phyloP scores from a whole-genome alignment of 345 rosid genomes.

The Eucalyptus albens region DNA sequence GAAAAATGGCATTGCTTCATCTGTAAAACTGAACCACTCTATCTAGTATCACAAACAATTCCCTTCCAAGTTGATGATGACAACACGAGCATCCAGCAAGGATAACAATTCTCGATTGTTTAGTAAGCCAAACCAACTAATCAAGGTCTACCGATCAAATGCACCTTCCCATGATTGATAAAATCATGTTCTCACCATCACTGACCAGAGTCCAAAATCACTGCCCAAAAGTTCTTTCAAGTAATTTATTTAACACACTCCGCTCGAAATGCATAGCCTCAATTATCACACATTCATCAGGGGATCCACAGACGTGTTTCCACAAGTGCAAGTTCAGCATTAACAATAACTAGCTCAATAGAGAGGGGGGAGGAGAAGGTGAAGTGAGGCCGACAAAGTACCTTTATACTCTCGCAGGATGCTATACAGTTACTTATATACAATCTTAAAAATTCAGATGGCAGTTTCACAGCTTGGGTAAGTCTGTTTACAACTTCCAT shows the following conservation, averaged over 20 bases:
- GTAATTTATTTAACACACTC: background rate
- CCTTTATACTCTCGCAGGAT: constrained; percentile 90
- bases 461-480: constrained; percentile 87
- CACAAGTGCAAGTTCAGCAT: background rate
- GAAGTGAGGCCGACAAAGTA: background rate
- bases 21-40: background rate
- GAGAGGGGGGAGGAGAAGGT: background rate
- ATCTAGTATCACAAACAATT: background rate
- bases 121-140: background rate
- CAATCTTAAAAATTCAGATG: constrained; percentile 78
- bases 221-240: background rate
- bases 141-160: background rate
- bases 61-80: background rate
- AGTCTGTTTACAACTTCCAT: constrained; percentile 99
- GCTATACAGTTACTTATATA: constrained; percentile 96
- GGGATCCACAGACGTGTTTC: background rate
- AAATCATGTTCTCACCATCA: background rate
- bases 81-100: background rate
- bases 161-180: background rate
- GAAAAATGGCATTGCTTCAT: background rate
- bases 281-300: background rate
- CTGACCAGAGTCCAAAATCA: background rate
- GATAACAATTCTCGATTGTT: background rate
- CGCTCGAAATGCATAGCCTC: background rate
- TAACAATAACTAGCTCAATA: background rate